These are phyloP conservation scores for Talaromyces ruber DNA, from an alignment of 495 filamentous ascomycete genomes.

Conservation along the genomic window DNA sequence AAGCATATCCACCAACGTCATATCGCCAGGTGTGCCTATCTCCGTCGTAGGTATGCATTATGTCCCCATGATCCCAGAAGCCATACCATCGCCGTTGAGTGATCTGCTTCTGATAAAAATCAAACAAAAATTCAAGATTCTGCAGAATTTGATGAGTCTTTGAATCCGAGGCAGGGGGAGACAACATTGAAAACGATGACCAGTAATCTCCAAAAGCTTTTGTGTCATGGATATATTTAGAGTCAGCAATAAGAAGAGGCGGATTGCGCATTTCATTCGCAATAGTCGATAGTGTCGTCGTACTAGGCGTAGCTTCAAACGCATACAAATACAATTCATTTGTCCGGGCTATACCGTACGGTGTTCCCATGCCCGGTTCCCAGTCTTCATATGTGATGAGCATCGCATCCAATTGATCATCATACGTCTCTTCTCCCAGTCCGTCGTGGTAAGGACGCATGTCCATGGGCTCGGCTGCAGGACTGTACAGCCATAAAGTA, in stretches of 20 bases:
- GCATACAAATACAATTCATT: conserved; percentile 35
- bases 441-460: conserved; percentile 41
- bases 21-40: conserved; percentile 44
- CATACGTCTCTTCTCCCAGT: conserved; percentile 34
- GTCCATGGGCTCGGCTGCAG: conserved; percentile 36
- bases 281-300: conserved; percentile 20
- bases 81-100: conserved; percentile 40
- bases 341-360: conserved; percentile 38
- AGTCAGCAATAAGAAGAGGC: conserved; percentile 26
- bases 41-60: conserved; percentile 42
- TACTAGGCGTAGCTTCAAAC: conserved; percentile 31
- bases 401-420: conserved; percentile 38
- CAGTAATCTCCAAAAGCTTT: conserved; percentile 35
- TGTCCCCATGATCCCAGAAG: conserved; percentile 43
- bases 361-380: conserved; percentile 35
- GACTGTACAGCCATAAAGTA: conserved; percentile 43
- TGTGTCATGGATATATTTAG: conserved; percentile 29
- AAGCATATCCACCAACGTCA: conserved; percentile 43
- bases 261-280: conserved; percentile 24
- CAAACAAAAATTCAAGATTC: conserved; percentile 33
- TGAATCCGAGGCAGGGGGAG: too few species aligned
- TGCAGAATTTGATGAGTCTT: conserved; percentile 22
- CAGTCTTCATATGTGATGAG: conserved; percentile 49
- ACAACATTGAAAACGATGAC: conserved; percentile 11
- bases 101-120: conserved; percentile 36